Conservation (phyloP, 1,139 yeast genomes). For the Geotrichum restrictum region DNA sequence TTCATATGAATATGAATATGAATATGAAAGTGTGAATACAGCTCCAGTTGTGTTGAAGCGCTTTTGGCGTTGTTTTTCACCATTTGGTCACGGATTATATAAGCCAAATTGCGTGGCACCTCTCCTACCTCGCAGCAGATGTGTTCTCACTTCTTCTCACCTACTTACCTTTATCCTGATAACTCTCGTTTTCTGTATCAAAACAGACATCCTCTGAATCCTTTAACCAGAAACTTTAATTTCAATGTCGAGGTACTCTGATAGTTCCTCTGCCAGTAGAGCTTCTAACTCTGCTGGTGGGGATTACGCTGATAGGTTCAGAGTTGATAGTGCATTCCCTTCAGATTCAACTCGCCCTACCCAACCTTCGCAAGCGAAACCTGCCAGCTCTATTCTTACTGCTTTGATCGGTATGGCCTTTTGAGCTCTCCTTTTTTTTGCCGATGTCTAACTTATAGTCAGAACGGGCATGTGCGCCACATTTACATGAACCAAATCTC, state of each 20-base stretch:
- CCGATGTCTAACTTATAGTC: constrained; percentile 44
- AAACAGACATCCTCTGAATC: not conserved
- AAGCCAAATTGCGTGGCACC: constrained; percentile 8
- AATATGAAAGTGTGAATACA: too few species aligned
- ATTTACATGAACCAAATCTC: constrained; percentile 81
- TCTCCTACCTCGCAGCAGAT: not conserved
- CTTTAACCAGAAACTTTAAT: not conserved
- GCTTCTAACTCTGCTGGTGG: constrained; percentile 22
- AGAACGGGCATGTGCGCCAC: constrained; percentile 86
- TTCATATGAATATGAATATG: too few species aligned
- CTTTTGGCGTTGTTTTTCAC: too few species aligned
- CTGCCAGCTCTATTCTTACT: constrained; percentile 27
- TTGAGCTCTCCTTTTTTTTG: constrained; percentile 1
- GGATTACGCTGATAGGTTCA: constrained; percentile 41
- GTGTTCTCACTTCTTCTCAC: not conserved
- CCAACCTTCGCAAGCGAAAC: constrained; percentile 21
- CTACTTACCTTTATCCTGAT: not conserved
- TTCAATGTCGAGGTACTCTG: constrained; percentile 21
- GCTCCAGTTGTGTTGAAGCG: too few species aligned
- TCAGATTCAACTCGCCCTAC: constrained; percentile 23
- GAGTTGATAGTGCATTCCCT: constrained; percentile 34
- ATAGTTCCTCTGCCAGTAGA: constrained; percentile 5
- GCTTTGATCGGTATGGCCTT: constrained; percentile 29
- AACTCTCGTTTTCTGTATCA: not conserved
- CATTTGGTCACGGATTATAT: too few species aligned